Evolutionary conservation across 257 asterid genomes (phyloP), one percentile per base, ranked within the genome.

Genomic region (Echites panduratus): DNA sequence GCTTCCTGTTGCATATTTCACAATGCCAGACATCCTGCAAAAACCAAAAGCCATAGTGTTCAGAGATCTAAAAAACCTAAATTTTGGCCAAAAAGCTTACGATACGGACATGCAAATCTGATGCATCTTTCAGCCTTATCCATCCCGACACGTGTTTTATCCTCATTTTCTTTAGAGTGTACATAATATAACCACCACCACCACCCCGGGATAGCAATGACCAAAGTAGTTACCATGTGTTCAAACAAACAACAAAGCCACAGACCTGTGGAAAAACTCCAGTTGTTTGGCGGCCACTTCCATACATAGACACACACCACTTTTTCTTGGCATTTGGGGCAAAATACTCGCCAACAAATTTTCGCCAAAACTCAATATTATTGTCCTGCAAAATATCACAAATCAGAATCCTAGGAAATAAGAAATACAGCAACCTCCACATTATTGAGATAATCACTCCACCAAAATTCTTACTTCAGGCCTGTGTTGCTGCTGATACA

Each of bases 1-100:
- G 99, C 87, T 86, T 94, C 59, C 95, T 88, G 73, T 88, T 94
- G 92, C 99, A 94, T 75, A 94, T 94, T 79, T 91, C 97, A 77
- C 99, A 94, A 58, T 94, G 99, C 99, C 99, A 94, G 71, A 88
- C 90, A 81, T 94, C 99, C 99, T 94, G 86, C 89, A 87, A 47
- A 41, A 50, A 57, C 43, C 27, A 66, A 13, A 71, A 77, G 41
- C 35, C n/a, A 43, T 24, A 45, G 43, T 38, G 14, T 35, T 19
- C 38, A 48, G 20, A 26, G 17, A 27, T 26, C 44, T 5, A 24
- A 41, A 63, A 29, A 44, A 13, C n/a, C 40, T 14, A 16, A 52
- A 24, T 9, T 3, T 40, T 19, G 48, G 43, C 52, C 67, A 43
- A 10, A 45, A 65, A 64, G 35, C 50, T 9, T 38, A 49, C 6